Base-by-base conservation (phyloP, 305 asterid species). In the Fraxinus ornus region DNA sequence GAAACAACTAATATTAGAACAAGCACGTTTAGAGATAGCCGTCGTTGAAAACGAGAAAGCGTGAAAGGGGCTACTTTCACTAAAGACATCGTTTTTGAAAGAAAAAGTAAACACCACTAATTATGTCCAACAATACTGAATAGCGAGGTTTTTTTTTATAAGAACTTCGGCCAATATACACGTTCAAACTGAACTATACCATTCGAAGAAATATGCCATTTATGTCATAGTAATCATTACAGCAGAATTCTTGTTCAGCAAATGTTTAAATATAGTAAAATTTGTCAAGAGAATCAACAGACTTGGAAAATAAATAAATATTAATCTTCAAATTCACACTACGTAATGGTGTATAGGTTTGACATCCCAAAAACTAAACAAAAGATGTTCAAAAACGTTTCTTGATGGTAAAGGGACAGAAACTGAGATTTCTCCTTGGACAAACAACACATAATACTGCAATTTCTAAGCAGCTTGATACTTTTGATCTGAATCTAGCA, bases 161-260 rank as follows among this genome's bases (percentile, higher is more conserved):
- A 52, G 9, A 52, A 52, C 24, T 52, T 49, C 64, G 19, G 24
- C 64, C 64, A n/a, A 52, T 52, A 17, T 19, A 55, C 74, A 33
- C 26, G 28, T 74, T 37, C 22, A 44, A 83, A 76, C 68, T 76
- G 32, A 37, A 79, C 66, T 66, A 52, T 52, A 49, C 64, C 64
- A n/a, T n/a, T 78, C 30, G 77, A 78, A 15, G 75, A 33, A 30
- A 47, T 13, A 68, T 21, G 49, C 77, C 33, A 62, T 22, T 78
- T 52, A 52, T 35, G 57, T 76, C 36, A 76, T 22, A 10, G 82
- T 81, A 87, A 85, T 85, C 84, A 85, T 81, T 70, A 85, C 84
- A 83, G n/a, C 24, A 79, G 83, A 84, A 81, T 82, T 84, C 78
- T 79, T 30, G 62, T 82, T 47, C 62, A 17, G 33, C 24, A 76